Percentiles rank a stretch among this genome's conserved stretches.
phyloP scores from a whole-genome alignment of 345 rosid genomes.

The Eucalyptus camaldulensis region DNA sequence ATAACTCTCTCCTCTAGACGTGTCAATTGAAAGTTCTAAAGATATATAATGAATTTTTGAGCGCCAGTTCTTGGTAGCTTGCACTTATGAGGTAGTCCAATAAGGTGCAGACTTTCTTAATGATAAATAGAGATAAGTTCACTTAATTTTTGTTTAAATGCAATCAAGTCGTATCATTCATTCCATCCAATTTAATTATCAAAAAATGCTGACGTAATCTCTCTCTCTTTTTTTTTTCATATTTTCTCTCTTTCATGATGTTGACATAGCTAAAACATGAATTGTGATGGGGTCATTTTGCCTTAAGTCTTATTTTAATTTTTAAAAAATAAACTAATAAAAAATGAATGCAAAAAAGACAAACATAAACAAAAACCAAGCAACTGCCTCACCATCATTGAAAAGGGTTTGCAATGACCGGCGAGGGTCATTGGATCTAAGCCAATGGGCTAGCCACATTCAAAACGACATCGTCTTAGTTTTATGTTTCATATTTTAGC shows the following conservation, averaged over 20 bases:
- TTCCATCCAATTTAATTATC: neutral
- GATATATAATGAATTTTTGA: no score
- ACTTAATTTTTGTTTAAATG: no score
- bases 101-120: neutral
- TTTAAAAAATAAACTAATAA: neutral
- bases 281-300: neutral
- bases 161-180: neutral
- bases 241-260: accelerated
- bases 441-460: no score
- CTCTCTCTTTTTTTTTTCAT: neutral
- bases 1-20: no score
- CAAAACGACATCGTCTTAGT: neutral
- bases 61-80: no score
- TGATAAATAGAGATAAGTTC: neutral
- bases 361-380: neutral
- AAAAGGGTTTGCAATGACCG: neutral
- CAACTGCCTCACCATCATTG: no score
- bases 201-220: accelerated
- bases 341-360: neutral
- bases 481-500: neutral
- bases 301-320: neutral
- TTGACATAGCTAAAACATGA: neutral
- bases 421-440: accelerated
- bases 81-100: no score
- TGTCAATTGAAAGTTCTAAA: no score